Conservation (phyloP, 2,329 filamentous ascomycete species). For the Epichloe glyceriae region DNA sequence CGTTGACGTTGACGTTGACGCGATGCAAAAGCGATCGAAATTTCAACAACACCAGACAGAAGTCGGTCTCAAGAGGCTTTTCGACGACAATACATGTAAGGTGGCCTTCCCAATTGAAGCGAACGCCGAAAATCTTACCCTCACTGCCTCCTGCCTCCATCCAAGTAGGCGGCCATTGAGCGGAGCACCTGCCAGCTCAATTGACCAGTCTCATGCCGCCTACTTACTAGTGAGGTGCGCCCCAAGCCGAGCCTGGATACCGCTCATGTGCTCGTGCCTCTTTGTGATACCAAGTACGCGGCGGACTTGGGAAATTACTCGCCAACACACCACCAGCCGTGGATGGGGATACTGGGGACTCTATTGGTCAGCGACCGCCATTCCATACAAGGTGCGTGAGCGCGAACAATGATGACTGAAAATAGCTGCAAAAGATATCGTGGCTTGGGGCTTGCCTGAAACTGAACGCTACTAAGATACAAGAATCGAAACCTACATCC, state of each 20-base stretch:
- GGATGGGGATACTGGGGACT: background rate
- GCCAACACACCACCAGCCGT: background rate
- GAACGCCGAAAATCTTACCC: conserved; percentile 1
- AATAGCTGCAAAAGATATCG: background rate
- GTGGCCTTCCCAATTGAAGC: background rate
- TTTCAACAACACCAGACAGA: background rate
- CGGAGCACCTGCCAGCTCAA: background rate
- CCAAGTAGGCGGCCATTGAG: background rate
- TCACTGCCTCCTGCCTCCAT: background rate
- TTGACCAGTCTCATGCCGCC: background rate
- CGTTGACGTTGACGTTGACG: background rate
- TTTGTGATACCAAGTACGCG: background rate
- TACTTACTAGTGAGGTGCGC: background rate
- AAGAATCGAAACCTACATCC: background rate
- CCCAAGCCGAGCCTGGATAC: background rate
- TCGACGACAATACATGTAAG: background rate
- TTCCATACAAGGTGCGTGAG: background rate
- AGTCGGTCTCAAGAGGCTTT: background rate
- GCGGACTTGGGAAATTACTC: conserved; percentile 4
- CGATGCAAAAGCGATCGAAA: background rate
- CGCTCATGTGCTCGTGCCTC: background rate
- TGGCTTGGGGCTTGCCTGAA: conserved; percentile 1
- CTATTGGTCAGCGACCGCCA: background rate
- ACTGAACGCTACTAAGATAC: background rate
- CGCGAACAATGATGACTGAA: background rate